Evolutionary conservation across 148 eudicot genomes (phyloP), one percentile per base, ranked within the genome.

Genomic region (Heliamphora exappendiculata): DNA sequence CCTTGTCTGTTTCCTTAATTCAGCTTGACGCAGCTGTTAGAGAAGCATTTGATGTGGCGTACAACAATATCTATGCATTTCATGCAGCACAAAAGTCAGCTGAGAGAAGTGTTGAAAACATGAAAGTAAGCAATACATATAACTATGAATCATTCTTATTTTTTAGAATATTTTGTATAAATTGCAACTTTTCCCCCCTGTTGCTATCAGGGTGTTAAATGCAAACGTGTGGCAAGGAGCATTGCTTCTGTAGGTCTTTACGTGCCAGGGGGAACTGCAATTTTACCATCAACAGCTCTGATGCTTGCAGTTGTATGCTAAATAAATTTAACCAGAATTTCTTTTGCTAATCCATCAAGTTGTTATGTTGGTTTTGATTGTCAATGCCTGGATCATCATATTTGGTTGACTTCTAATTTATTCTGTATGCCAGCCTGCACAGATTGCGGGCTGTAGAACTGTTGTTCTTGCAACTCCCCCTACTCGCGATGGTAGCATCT

Each of bases 231-330:
- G 73, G 90, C 98, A 62, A 87, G 98, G 81, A 78, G 93, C 84
- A 93, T 96, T 78, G 81, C 91, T 70, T 84, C 97, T 78, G 99
- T 96, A 55, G 99, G 99, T 71, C 97, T 96, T 68, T 96, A 96
- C 78, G 99, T 96, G 80, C 98, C 99, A 22, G 99, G 98, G 74
- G 98, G 98, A 65, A 93, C 99, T 89, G 99, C 99, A 67, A 95
- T 96, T 70, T 84, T 93, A 85, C 99, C 99, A 71, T 96, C 99
- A 63, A 96, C 99, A 2, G 97, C 98, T 80, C 86, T 96, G 75
- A 96, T 96, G 99, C 96, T 96, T 82, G 74, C 99, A 78, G 85
- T 96, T 86, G 99, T 96, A 91, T 74, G 99, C 75, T 78, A 42
- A 78, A 34, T 70, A 33, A 10, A 54, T 70, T 49, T 74, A 33